These are phyloP conservation scores for Verticillium tricorpus DNA, from an alignment of 2,329 filamentous ascomycete genomes.

Conservation along the genomic window DNA sequence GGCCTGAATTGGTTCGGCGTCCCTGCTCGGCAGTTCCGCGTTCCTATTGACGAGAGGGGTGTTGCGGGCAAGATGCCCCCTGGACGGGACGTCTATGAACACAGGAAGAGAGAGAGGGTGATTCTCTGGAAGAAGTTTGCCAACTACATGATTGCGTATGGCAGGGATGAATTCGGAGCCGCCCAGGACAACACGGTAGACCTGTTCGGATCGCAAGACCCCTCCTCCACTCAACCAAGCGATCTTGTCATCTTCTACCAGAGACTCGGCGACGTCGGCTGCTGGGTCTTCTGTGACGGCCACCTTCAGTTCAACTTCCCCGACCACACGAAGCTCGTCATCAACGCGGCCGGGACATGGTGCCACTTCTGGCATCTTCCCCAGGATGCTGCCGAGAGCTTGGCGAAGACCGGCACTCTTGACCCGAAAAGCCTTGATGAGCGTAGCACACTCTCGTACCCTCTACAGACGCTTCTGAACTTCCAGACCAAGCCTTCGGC, in stretches of 20 bases:
- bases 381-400: conserved; percentile 61
- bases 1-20: conserved; percentile 62
- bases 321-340: conserved; percentile 79
- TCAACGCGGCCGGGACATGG: conserved; percentile 69
- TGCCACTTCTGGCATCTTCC: conserved; percentile 76
- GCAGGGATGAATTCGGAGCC: conserved; percentile 60
- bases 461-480: conserved; percentile 69
- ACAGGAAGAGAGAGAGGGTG: conserved; percentile 61
- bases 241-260: conserved; percentile 78
- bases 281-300: conserved; percentile 77
- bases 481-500: conserved; percentile 46
- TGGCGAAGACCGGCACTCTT: conserved; percentile 62
- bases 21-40: conserved; percentile 56
- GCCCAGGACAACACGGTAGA: conserved; percentile 36
- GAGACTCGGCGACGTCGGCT: conserved; percentile 73
- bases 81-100: conserved; percentile 61
- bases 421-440: conserved; percentile 66
- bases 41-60: conserved; percentile 52
- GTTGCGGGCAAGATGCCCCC: conserved; percentile 56
- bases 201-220: conserved; percentile 25
- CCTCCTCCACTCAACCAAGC: conserved; percentile 28
- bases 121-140: conserved; percentile 70
- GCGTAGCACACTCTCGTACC: conserved; percentile 67
- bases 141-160: conserved; percentile 71
- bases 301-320: conserved; percentile 86